Evolutionary conservation across 2,329 filamentous ascomycete genomes (phyloP).

Genomic region (Fusarium sp.): DNA sequence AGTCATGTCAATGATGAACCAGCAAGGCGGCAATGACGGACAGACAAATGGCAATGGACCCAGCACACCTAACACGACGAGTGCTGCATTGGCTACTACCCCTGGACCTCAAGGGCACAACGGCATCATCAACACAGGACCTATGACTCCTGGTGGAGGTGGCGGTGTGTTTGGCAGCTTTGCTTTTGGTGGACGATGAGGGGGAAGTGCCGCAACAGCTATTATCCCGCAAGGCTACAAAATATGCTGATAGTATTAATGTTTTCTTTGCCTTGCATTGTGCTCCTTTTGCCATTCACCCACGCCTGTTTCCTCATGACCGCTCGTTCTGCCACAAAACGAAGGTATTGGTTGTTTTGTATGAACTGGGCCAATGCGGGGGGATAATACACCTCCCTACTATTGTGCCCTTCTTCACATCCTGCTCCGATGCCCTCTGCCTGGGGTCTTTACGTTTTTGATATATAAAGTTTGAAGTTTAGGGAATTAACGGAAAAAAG

Average conservation of each 20-base stretch:
- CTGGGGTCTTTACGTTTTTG: slow-evolving; percentile 19
- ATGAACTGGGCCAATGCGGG: not conserved
- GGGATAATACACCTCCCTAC: not conserved
- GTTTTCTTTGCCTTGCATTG: slow-evolving; percentile 22
- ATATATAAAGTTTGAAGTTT: slow-evolving; percentile 15
- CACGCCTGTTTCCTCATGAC: slow-evolving; percentile 2
- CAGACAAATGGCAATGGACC: slow-evolving; percentile 57
- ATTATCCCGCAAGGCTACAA: not conserved
- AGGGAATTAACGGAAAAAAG: slow-evolving; percentile 16
- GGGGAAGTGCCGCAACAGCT: not conserved
- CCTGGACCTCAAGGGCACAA: slow-evolving; percentile 63
- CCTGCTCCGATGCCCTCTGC: slow-evolving; percentile 5
- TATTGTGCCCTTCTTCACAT: not conserved
- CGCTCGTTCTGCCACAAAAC: slow-evolving; percentile 8
- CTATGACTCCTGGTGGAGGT: slow-evolving; percentile 81
- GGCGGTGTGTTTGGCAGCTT: slow-evolving; percentile 83
- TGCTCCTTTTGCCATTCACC: slow-evolving; percentile 2
- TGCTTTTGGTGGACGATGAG: slow-evolving; percentile 60
- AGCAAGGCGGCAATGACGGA: slow-evolving; percentile 48
- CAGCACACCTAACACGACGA: slow-evolving; percentile 76
- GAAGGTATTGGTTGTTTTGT: not conserved
- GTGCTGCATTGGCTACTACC: slow-evolving; percentile 60
- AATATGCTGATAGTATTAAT: slow-evolving; percentile 30
- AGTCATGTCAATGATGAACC: slow-evolving; percentile 50
- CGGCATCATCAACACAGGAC: slow-evolving; percentile 68